phyloP scores from a whole-genome alignment of 805 yeast species.

The Candida lessepsii region DNA sequence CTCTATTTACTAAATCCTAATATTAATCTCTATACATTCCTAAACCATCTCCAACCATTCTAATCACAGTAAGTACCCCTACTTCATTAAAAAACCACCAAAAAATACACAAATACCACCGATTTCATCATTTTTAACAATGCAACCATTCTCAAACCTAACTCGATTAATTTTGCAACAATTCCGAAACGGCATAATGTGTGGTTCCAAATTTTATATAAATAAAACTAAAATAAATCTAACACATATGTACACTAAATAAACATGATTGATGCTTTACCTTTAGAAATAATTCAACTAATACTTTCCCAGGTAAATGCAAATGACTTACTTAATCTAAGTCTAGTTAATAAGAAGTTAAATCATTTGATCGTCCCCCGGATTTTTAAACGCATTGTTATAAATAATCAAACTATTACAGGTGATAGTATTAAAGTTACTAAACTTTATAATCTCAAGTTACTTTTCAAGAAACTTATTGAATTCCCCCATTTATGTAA shows the following conservation, averaged over 20 bases:
- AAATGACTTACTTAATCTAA: slow-evolving; percentile 16
- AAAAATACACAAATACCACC: too few species aligned
- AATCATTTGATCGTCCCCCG: slow-evolving; percentile 14
- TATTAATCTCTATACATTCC: too few species aligned
- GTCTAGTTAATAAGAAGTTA: slow-evolving; percentile 14
- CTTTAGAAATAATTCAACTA: slow-evolving; percentile 19
- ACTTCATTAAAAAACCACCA: too few species aligned
- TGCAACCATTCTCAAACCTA: neutral
- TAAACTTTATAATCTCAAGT: slow-evolving; percentile 18
- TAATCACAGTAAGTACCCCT: too few species aligned
- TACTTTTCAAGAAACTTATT: slow-evolving; percentile 19
- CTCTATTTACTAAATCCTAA: too few species aligned
- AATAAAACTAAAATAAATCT: too few species aligned
- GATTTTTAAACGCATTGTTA: slow-evolving; percentile 17
- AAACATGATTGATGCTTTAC: slow-evolving; percentile 19
- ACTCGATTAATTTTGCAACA: slow-evolving; percentile 7
- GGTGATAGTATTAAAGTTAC: slow-evolving; percentile 11
- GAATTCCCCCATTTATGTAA: slow-evolving; percentile 15
- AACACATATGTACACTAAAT: neutral
- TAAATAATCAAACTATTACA: slow-evolving; percentile 11
- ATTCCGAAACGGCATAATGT: slow-evolving; percentile 2
- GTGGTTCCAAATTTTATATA: neutral
- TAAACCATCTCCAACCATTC: too few species aligned
- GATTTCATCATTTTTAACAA: too few species aligned
- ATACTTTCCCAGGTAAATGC: slow-evolving; percentile 16